Base-by-base conservation (phyloP, 805 yeast species). In the Teunomyces barrocoloradensis region DNA sequence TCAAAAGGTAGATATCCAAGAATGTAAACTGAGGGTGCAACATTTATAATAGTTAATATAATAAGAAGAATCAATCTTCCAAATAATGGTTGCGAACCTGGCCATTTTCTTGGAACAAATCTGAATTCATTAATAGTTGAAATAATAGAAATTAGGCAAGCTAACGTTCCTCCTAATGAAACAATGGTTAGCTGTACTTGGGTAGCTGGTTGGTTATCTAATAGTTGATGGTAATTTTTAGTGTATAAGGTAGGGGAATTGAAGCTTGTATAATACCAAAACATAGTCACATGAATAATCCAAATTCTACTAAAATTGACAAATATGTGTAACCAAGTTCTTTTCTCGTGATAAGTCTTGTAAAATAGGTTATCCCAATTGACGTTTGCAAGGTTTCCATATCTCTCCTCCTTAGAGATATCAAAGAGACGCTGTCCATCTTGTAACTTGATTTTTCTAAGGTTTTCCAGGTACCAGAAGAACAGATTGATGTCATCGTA, bases 401-500 rank as follows among this genome's bases (percentile, higher is more conserved):
- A 75, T 36, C 80, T 58, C 30, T 63, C 54, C 9, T 59, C 58
- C 21, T 53, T 58, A 0, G 68, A 61, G 5, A 67, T 33, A 33
- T 60, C 61, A 28, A 64, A 46, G 1, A 78, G 50, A 6, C 44
- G 49, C 6, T 60, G 48, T 0, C 71, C 73, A 47, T 74, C 73
- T 1, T 53, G 40, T 6, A 76, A 54, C 25, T 47, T 52, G 13
- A 79, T 60, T 34, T 61, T 58, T 13, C 54, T 44, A 4, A 78
- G 52, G 12, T 73, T 71, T 41, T 66, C 56, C 2, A 65, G 61
- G 48, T 68, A 70, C 82, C 83, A 79, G 48, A 79, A 79, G 15
- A 72, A 62, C 52, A 76, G 82, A 53, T 79, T 78, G 33, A 77
- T 60, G 53, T 79, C 83, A 56, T 79, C 83, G 54, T 85, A 64